Base-by-base conservation (phyloP, 2,329 filamentous ascomycete species). In the Ceratocystis cacaofunesta region DNA sequence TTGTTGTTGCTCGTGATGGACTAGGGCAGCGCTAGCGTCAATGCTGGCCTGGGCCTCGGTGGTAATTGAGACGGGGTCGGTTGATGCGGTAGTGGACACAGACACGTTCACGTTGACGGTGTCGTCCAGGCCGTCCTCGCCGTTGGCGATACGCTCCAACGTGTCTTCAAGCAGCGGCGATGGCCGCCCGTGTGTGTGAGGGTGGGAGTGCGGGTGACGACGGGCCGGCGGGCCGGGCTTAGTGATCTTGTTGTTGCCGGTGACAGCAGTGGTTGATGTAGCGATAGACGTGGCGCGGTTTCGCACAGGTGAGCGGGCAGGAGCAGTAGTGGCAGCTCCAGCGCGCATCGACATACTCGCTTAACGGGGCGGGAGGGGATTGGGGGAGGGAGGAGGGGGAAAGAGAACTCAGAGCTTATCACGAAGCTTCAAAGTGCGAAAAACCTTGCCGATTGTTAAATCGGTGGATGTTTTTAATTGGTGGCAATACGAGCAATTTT, bases 131-230 rank as follows among this genome's bases (percentile, higher is more conserved):
- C 17, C 48, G 41, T 50, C 61, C 28, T 61, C 50, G 30, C 57
- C 25, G n/a, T 65, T 57, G n/a, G 48, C 50, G 57, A 67, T 67
- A n/a, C 58, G 55, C 25, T 61, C 62, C 46, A 67, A 44, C 44
- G 60, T 41, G 44, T 67, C 66, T 44, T 67, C 66, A 19, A 66
- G 62, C n/a, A 62, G 46, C 15, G 66, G 66, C 28, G 66, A 67
- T 25, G 63, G 63, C 15, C 63, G 58, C n/a, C 50, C 22, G 28
- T 65, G 58, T 5, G 43, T 1, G n/a, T 61, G 58, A 3, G 25
- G 22, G 48, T 61, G 57, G 4, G 25, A 25, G 50, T 52, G 61
- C n/a, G 46, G 41, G 30, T 61, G 58, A 36, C 66, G 61, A 28
- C 63, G 63, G 19, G 32, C 60, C 17, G 36, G 19, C 22, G 57